phyloP scores from a whole-genome alignment of 768 basidiomycete species.

The Strobilomyces echinocephalus region DNA sequence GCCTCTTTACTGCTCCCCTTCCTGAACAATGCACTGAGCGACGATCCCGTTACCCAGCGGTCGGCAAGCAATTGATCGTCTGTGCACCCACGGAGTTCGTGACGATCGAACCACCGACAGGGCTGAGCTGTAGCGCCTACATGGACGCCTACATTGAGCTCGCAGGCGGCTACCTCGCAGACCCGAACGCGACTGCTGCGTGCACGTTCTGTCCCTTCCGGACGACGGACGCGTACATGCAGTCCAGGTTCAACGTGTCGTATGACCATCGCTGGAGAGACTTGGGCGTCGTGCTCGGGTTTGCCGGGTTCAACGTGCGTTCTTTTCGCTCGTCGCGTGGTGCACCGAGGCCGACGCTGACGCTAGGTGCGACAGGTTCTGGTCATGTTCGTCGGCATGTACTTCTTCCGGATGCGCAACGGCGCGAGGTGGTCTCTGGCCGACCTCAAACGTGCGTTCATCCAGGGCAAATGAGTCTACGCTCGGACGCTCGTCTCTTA shows the following conservation, averaged over 20 bases:
- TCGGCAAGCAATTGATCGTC: constrained; percentile 39
- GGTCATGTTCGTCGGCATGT: constrained; percentile 28
- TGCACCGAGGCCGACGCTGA: too few relatives aligned
- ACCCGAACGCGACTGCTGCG: constrained; percentile 46
- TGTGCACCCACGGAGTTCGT: constrained; percentile 55
- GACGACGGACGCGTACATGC: not conserved
- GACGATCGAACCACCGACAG: constrained; percentile 47
- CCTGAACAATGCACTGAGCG: not conserved
- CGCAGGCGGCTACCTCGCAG: constrained; percentile 53
- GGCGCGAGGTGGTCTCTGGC: constrained; percentile 4
- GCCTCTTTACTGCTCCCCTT: too few relatives aligned
- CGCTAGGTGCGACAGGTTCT: constrained; percentile 15
- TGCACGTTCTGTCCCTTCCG: constrained; percentile 49
- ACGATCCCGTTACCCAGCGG: constrained; percentile 19
- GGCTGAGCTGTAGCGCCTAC: constrained; percentile 50
- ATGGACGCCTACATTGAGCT: constrained; percentile 44
- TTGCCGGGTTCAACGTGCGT: not conserved
- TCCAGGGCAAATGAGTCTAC: not conserved
- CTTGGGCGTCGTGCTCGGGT: too few relatives aligned
- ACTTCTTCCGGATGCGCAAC: constrained; percentile 28
- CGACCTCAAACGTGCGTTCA: not conserved
- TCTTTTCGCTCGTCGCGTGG: too few relatives aligned
- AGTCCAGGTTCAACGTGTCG: not conserved
- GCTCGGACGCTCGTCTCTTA: too few relatives aligned
- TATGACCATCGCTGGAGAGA: too few relatives aligned